Conservation (phyloP, 805 yeast genomes). For the Wickerhamomyces bovis region DNA sequence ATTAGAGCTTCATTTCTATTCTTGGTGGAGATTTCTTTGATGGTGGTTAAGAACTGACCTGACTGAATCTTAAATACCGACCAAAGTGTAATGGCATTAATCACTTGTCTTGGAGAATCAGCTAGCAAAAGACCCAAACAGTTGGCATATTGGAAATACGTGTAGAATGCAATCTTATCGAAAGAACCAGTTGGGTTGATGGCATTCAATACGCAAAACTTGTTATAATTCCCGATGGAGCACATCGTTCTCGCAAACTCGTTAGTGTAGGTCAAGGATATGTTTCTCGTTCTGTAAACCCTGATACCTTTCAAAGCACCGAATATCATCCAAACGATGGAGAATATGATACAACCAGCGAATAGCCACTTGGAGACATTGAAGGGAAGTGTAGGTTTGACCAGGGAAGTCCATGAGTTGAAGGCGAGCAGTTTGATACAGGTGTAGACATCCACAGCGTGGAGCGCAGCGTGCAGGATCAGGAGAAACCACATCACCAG, state of each 20-base stretch:
- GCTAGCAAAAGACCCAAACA: conserved; percentile 61
- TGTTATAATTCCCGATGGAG: conserved; percentile 51
- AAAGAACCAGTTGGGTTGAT: conserved; percentile 59
- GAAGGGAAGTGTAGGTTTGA: conserved; percentile 43
- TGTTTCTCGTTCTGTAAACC: conserved; percentile 53
- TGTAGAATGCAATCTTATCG: conserved; percentile 63
- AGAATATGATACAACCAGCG: conserved; percentile 72
- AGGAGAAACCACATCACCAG: conserved; percentile 28
- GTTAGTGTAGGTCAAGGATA: conserved; percentile 67
- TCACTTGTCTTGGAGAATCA: conserved; percentile 82
- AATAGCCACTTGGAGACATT: conserved; percentile 64
- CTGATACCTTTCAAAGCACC: conserved; percentile 53
- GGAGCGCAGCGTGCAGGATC: conserved; percentile 46
- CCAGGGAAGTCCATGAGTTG: conserved; percentile 57
- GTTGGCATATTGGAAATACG: conserved; percentile 59
- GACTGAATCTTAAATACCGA: conserved; percentile 36
- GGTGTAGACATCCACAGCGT: conserved; percentile 72
- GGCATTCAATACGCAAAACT: conserved; percentile 66
- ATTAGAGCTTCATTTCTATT: conserved; percentile 66
- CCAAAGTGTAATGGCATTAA: conserved; percentile 69
- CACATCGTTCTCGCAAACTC: conserved; percentile 53
- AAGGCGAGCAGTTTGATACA: conserved; percentile 68
- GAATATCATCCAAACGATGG: conserved; percentile 51
- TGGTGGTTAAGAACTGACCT: conserved; percentile 30
- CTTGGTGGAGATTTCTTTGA: conserved; percentile 51